Percentiles rank a stretch among this genome's conserved stretches.
Evolutionary conservation across 768 basidiomycete species (phyloP).

Genomic region (Leccinum arenicola): DNA sequence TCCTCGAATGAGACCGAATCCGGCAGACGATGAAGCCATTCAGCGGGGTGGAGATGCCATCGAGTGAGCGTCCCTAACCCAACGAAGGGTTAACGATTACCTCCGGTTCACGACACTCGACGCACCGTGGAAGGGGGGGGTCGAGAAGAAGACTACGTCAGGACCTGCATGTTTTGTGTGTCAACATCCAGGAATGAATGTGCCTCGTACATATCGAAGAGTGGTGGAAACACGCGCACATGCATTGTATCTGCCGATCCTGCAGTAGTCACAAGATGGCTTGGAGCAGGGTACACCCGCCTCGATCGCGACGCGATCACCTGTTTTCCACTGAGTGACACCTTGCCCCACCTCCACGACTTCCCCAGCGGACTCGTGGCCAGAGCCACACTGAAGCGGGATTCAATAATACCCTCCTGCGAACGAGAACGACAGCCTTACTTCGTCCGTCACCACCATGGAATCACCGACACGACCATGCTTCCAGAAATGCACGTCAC

Average conservation of each 20-base stretch:
- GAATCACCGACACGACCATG: conserved; percentile 67
- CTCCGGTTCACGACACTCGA: background rate
- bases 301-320: conserved; percentile 64
- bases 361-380: conserved; percentile 70
- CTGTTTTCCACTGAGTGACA: conserved; percentile 63
- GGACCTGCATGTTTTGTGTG: conserved; percentile 24
- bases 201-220: background rate
- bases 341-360: conserved; percentile 62
- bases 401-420: background rate
- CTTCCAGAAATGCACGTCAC: conserved; percentile 73
- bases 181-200: background rate
- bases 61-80: conserved; percentile 55
- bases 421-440: conserved; percentile 17
- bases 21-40: conserved; percentile 66
- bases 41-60: conserved; percentile 65
- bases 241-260: conserved; percentile 63
- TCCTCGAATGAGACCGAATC: conserved; percentile 63
- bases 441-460: conserved; percentile 70
- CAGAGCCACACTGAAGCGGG: conserved; percentile 53
- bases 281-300: conserved; percentile 67
- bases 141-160: conserved; percentile 63
- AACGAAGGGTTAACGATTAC: background rate
- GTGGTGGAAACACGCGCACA: conserved; percentile 33
- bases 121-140: conserved; percentile 64
- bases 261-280: conserved; percentile 58